Conservation (phyloP, 306 rosid species). For the Pyrus communis region DNA sequence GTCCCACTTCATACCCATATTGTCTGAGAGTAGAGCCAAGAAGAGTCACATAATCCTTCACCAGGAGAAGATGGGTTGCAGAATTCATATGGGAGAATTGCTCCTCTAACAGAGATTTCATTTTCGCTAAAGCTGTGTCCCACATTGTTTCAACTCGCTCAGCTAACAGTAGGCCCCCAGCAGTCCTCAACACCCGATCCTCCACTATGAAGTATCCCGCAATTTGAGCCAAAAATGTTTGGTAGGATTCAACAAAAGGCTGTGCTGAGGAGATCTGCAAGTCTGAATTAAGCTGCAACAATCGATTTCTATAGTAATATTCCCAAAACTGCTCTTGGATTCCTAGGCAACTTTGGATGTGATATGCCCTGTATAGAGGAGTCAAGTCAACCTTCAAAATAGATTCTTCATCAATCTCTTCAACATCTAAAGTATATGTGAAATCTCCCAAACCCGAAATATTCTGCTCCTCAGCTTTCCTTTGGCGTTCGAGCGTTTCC, state of each 20-base stretch:
- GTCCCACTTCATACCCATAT: conserved; percentile 73
- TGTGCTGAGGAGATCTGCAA: conserved; percentile 68
- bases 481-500: conserved; percentile 62
- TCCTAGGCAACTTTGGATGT: conserved; percentile 79
- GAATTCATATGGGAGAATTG: conserved; percentile 76
- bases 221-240: conserved; percentile 78
- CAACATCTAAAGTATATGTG: conserved; percentile 56
- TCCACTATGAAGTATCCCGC: conserved; percentile 90
- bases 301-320: conserved; percentile 75
- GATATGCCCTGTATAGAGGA: conserved; percentile 87
- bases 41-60: conserved; percentile 92
- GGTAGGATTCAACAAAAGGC: conserved; percentile 73
- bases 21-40: conserved; percentile 62
- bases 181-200: conserved; percentile 79
- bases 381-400: conserved; percentile 67
- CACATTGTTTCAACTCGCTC: conserved; percentile 82
- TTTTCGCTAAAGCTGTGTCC: conserved; percentile 63
- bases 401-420: conserved; percentile 66
- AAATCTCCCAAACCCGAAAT: conserved; percentile 40
- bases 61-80: conserved; percentile 71
- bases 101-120: conserved; percentile 54
- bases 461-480: conserved; percentile 57
- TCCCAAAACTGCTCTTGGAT: conserved; percentile 70
- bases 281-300: conserved; percentile 83
- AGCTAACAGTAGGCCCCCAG: conserved; percentile 50